Conservation (phyloP, 1,284 basidiomycete genomes). For the Hymenochaete sp. region DNA sequence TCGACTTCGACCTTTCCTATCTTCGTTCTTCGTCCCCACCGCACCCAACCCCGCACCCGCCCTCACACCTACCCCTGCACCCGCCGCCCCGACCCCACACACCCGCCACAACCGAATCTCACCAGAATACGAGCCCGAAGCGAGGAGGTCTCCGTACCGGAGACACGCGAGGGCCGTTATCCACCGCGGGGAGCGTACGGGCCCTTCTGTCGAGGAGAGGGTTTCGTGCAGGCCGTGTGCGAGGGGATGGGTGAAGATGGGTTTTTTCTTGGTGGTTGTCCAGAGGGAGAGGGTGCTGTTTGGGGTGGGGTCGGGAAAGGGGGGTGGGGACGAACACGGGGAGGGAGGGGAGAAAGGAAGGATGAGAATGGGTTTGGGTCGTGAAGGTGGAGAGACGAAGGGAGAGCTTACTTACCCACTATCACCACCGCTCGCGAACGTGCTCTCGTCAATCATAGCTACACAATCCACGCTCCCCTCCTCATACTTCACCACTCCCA, state of each 20-base stretch:
- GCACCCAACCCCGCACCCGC: no score
- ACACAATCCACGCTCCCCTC: constrained; percentile 92
- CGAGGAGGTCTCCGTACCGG: constrained; percentile 87
- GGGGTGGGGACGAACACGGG: no score
- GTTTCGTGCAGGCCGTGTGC: constrained; percentile 81
- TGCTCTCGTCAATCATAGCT: constrained; percentile 89
- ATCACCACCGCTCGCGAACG: constrained; percentile 91
- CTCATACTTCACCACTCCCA: constrained; percentile 63
- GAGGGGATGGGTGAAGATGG: constrained; percentile 74
- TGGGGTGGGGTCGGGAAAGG: no score
- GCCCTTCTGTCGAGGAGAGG: constrained; percentile 63
- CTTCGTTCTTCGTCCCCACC: constrained; percentile 34
- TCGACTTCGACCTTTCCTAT: constrained; percentile 13
- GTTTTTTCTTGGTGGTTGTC: constrained; percentile 94
- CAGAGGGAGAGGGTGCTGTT: constrained; percentile 83
- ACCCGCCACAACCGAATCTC: constrained; percentile 85
- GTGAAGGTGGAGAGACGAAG: no score
- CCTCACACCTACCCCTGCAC: no score
- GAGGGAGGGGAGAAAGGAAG: no score
- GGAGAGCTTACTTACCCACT: constrained; percentile 60
- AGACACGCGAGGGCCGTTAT: constrained; percentile 79
- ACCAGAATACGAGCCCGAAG: constrained; percentile 91
- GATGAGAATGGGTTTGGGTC: no score
- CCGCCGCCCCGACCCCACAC: no score
- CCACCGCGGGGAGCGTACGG: constrained; percentile 77